Evolutionary conservation across 306 rosid genomes (phyloP), one percentile per base, ranked within the genome.

Genomic region (Vigna unguiculata): DNA sequence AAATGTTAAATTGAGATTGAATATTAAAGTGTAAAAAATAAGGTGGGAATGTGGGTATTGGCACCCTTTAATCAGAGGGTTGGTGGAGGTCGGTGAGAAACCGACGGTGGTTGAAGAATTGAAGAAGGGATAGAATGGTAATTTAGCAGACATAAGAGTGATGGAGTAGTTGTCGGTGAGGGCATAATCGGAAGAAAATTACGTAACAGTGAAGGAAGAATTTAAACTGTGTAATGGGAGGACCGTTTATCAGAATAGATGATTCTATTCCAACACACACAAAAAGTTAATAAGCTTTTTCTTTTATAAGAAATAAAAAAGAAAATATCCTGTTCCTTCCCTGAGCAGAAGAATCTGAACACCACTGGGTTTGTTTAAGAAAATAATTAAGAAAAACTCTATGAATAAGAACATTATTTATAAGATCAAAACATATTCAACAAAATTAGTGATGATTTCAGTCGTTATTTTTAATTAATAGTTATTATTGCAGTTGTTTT

Each of bases 21-120:
- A 28, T n/a, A 17, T 47, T 7, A 62, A 59, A 15, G 25, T 62
- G 40, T 41, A 36, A 34, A 21, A 63, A 46, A 46, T 30, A 28
- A 34, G 8, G 38, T 49, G 22, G 24, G 14, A 11, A 20, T 25
- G 41, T 25, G 41, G 9, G 34, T 46, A 45, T 34, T 22, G 22
- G 11, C 9, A 9, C 43, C 52, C 34, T 61, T 46, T 48, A 47
- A 17, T 20, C 41, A 13, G 19, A 13, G 9, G 13, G 32, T 69
- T 32, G 81, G 70, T 69, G 45, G 17, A 30, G 60, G 71, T 69
- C 45, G 71, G 82, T 78, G 78, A 12, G 77, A 70, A 12, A 78
- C 21, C 1, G 49, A 64, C 58, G 8, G 60, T 52, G 14, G 61
- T 40, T 51, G 78, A 62, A 40, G 65, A 60, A 36, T 15, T 60